phyloP scores from a whole-genome alignment of 1,139 yeast species.

The Candida dubliniensis region DNA sequence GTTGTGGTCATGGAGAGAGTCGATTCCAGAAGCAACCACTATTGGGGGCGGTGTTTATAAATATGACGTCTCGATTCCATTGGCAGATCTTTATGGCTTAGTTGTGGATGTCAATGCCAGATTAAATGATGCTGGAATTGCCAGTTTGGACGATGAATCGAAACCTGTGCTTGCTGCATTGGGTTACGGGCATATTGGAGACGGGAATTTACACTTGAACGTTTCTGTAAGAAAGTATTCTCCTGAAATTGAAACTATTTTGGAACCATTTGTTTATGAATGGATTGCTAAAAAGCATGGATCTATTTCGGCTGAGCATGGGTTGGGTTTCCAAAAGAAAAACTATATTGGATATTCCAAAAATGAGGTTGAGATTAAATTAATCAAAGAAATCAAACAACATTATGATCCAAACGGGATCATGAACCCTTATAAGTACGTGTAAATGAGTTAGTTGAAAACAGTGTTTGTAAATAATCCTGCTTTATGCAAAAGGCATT shows the following conservation, averaged over 20 bases:
- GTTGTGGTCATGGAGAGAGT: constrained; percentile 95
- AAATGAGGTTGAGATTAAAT: constrained; percentile 60
- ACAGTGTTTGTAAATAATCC: too few species aligned
- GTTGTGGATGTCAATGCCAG: constrained; percentile 70
- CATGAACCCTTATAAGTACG: constrained; percentile 89
- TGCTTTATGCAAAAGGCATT: too few species aligned
- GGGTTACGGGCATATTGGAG: constrained; percentile 97
- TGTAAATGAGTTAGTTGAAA: constrained; percentile 25
- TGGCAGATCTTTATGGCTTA: constrained; percentile 72
- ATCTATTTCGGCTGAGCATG: constrained; percentile 95
- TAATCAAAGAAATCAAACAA: constrained; percentile 76
- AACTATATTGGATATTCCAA: constrained; percentile 84
- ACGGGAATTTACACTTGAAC: constrained; percentile 90
- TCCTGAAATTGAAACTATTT: constrained; percentile 68
- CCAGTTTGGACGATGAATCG: constrained; percentile 62
- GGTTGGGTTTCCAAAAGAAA: constrained; percentile 93
- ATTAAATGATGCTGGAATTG: constrained; percentile 55
- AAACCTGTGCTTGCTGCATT: constrained; percentile 83
- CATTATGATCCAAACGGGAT: constrained; percentile 88
- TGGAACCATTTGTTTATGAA: constrained; percentile 94
- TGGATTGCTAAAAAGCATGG: constrained; percentile 77
- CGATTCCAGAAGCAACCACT: constrained; percentile 85
- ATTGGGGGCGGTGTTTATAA: constrained; percentile 92
- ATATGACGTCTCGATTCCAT: constrained; percentile 90
- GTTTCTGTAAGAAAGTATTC: constrained; percentile 85